Base-by-base conservation (phyloP, 805 yeast species). In the Kodamaea neixiangensis region DNA sequence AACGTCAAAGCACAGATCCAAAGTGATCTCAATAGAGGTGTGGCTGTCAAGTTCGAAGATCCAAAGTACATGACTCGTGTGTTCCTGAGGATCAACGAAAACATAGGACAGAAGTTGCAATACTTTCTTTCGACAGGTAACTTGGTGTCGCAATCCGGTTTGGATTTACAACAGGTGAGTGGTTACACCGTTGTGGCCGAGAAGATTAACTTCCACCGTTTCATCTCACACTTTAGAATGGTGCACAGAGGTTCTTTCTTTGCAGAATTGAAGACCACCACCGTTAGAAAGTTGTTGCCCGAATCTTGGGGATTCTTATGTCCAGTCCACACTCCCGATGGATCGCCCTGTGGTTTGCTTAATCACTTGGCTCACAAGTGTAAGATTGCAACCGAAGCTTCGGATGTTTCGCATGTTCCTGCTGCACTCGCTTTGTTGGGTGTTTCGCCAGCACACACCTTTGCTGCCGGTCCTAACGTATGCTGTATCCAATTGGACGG, bases 241-340 rank as follows among this genome's bases (percentile, higher is more conserved):
- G 98, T 94, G 48, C 99, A 94, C 73, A 87, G 99, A 83, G 99
- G 99, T 72, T 90, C 98, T 58, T 94, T 94, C 85, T 94, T 94
- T 69, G 97, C 99, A 42, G 97, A 93, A 70, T 80, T 94, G 73
- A 94, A 94, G 68, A 94, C 99, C 39, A 94, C 99, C 19, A 87
- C 98, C 1, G 99, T 94, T 45, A 85, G 99, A 77, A 94, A 94
- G 69, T 77, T 94, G 62, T 79, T 94, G 52, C 99, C 99, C 1
- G 99, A 94, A 70, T 89, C 97, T 1, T 94, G 99, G 99, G 99
- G 99, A 2, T 94, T 94, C 81, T 73, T 94, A 61, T 94, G 99
- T 74, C 99, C 99, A 10, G 99, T 94, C 19, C 99, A 94, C 71
- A 94, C 99, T 11, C 99, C 99, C 5, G 99, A 94, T 86, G 99